Base-by-base conservation (phyloP, 495 filamentous ascomycete genomes). In the Talaromyces nanjingensis region DNA sequence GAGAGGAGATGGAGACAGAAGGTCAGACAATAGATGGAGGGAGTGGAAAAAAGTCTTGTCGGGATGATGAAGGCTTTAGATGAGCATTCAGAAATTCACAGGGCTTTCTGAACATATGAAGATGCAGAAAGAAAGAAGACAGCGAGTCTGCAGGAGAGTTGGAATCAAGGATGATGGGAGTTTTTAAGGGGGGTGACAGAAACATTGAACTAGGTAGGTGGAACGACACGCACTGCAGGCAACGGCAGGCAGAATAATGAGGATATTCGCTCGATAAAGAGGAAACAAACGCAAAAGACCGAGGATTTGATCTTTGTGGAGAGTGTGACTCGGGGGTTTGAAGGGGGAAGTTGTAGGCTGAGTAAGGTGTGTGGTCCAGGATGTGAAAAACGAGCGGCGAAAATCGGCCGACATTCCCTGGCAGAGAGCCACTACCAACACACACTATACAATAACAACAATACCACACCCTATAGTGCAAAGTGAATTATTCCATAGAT, bases 321-420 rank as follows among this genome's bases (percentile, higher is more conserved):
- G 39, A 62, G 16, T 25, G 60, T 45, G 39, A 62, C 18, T 54
- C 20, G n/a, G 29, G 16, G 14, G 31, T 57, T 57, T 27, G 27
- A 37, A 33, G 14, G 31, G 16, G 14, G 56, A 59, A 59, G 56
- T 20, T 37, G 56, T 20, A 37, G 56, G 56, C 56, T 59, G 59
- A 62, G 59, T 29, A 29, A 49, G 22, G 37, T 42, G 37, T 42
- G 37, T 31, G 33, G 25, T 29, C 16, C 24, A 25, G 33, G 39
- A 6, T 4, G 59, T 20, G 31, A 49, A 62, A 49, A 47, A 47
- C 29, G 31, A 59, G 56, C 56, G 56, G 56, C 56, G 6, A 59
- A 59, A 59, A 37, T 59, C 56, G 56, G 56, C 56, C 56, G 56
- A 59, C 27, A 34, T 33, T 59, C 56, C 56, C 56, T 59, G 18